Base-by-base conservation (phyloP, 305 asterid species). In the Rubia peregrina region DNA sequence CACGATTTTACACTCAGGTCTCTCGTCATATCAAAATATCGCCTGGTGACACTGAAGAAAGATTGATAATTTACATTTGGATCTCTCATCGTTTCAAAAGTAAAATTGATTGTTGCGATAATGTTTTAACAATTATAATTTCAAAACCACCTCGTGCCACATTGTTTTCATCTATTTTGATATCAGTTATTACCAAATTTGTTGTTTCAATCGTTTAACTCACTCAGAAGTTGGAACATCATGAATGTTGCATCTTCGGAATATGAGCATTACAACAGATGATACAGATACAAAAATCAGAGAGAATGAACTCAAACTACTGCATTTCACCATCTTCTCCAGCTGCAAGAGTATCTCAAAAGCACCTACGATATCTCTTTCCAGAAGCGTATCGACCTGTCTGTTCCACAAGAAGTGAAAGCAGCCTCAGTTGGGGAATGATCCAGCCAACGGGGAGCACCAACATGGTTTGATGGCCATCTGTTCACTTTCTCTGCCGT, bases 381-480 rank as follows among this genome's bases (percentile, higher is more conserved):
- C 97, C 96, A 89, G 79, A 82, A 85, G 77, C 91, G 85, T 70
- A 91, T 56, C 24, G 96, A 87, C 76, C 90, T 77, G 75, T 89
- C 96, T 3, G 87, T 77, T 67, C 95, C 95, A 70, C 96, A 89
- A 4, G 97, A 78, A 68, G 82, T 83, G 22, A 91, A 91, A 30
- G 88, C 83, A 9, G 97, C 79, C 73, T 91, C 95, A 13, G 81
- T 81, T 0, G 88, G 95, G 10, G 96, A 91, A 73, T 91, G 93
- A 74, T 85, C 97, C 36, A 91, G 82, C 95, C 97, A 91, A 61
- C 93, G 92, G 4, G 95, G 96, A 46, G 83, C 71, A 6, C 97
- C 93, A 75, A 77, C 78, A 76, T 89, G 93, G 82, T 75, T 87
- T 8, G 96, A 87, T 33, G 97, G 95, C 97, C 89, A 86, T 77